Evolutionary conservation across 2,329 filamentous ascomycete genomes (phyloP).

Genomic region (Venturiaceae sp.): DNA sequence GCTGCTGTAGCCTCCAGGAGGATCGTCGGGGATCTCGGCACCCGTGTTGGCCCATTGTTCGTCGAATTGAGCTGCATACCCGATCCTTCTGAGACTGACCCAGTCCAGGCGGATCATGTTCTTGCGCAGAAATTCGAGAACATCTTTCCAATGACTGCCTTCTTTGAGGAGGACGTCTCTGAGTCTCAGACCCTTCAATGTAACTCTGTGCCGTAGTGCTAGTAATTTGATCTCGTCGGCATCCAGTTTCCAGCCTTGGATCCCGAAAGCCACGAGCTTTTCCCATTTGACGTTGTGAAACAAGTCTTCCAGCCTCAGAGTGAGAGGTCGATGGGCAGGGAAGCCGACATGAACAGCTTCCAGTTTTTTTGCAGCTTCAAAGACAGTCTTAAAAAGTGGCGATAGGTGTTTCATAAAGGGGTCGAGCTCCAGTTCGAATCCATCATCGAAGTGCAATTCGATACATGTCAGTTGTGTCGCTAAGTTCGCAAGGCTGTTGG

Average conservation of each 20-base stretch:
- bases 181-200: conserved; percentile 49
- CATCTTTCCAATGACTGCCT: conserved; percentile 50
- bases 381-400: conserved; percentile 46
- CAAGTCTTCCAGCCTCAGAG: conserved; percentile 47
- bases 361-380: conserved; percentile 49
- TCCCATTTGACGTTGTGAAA: conserved; percentile 55
- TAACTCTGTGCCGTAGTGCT: conserved; percentile 44
- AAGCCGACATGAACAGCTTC: conserved; percentile 57
- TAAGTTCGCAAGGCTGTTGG: conserved; percentile 36
- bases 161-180: conserved; percentile 52
- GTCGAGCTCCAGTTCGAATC: conserved; percentile 48
- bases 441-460: conserved; percentile 54
- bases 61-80: conserved; percentile 48
- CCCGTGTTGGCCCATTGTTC: conserved; percentile 31
- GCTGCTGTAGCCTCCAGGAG: conserved; percentile 27
- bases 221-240: conserved; percentile 51
- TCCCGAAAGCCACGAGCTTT: conserved; percentile 51
- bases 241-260: conserved; percentile 54
- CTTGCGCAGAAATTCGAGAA: conserved; percentile 45
- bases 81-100: conserved; percentile 52
- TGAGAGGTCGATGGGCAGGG: conserved; percentile 45
- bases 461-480: conserved; percentile 51
- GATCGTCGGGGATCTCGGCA: conserved; percentile 39
- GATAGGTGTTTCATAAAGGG: conserved; percentile 49
- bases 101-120: conserved; percentile 50